These are phyloP conservation scores for Diaporthe destruens DNA, from an alignment of 2,329 filamentous ascomycete genomes.

Conservation along the genomic window DNA sequence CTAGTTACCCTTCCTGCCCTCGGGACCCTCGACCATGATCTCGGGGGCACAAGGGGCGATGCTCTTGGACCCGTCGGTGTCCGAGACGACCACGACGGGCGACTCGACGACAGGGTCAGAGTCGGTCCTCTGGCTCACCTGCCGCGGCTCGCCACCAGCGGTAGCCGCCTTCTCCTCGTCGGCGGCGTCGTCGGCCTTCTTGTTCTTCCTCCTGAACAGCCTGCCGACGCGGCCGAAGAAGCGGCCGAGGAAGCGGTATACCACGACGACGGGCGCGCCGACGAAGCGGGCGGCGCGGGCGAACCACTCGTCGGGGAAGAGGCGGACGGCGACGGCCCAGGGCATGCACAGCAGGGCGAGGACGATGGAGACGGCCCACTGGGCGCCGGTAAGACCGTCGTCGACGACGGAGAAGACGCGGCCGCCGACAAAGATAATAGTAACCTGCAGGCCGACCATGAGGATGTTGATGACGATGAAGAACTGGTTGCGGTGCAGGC, in stretches of 20 bases:
- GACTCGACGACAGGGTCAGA: conserved; percentile 1
- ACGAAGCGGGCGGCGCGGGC: conserved; percentile 49
- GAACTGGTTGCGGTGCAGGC: conserved; percentile 67
- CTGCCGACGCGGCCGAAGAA: conserved; percentile 42
- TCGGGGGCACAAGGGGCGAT: neutral
- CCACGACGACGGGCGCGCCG: conserved; percentile 48
- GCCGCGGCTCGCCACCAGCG: neutral
- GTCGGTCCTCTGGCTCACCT: conserved; percentile 13
- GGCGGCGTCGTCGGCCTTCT: conserved; percentile 9
- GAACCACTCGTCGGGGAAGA: conserved; percentile 62
- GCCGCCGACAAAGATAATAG: conserved; percentile 70
- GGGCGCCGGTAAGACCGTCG: conserved; percentile 32
- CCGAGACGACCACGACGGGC: conserved; percentile 21
- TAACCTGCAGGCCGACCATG: conserved; percentile 69
- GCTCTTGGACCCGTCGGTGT: neutral
- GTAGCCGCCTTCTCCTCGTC: conserved; percentile 38
- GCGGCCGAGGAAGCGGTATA: conserved; percentile 45
- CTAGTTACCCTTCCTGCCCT: neutral
- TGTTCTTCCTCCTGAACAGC: conserved; percentile 37
- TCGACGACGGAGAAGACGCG: conserved; percentile 51
- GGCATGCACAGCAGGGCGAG: conserved; percentile 58
- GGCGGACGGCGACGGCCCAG: conserved; percentile 61
- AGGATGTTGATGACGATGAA: conserved; percentile 69
- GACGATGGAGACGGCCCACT: conserved; percentile 41
- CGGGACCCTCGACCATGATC: conserved; percentile 30